Evolutionary conservation across 306 rosid species (phyloP).

Genomic region (Hylodesmum podocarpum): DNA sequence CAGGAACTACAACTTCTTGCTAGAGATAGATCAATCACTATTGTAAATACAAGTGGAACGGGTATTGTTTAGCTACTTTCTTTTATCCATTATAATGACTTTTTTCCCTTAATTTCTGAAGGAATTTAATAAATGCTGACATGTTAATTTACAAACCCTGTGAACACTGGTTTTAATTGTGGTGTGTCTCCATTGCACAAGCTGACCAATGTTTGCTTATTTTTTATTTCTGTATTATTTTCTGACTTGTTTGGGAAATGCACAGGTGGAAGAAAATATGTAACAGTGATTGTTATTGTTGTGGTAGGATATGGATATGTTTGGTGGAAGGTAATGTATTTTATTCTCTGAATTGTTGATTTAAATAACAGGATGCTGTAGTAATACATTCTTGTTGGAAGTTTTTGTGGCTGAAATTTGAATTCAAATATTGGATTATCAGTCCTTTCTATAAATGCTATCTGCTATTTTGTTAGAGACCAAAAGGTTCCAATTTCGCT

Average conservation of each 20-base stretch:
- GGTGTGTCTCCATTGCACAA: background rate
- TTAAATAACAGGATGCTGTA: conserved; percentile 21
- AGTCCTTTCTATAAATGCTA: background rate
- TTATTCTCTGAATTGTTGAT: conserved; percentile 15
- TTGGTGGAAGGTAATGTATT: conserved; percentile 88
- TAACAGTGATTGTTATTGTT: conserved; percentile 60
- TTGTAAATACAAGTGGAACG: conserved; percentile 63
- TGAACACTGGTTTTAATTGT: conserved; percentile 7
- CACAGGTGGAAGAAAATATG: conserved; percentile 67
- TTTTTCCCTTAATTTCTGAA: background rate
- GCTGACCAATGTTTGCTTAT: background rate
- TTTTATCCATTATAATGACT: background rate
- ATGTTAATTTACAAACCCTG: conserved; percentile 14
- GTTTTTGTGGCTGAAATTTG: conserved; percentile 7
- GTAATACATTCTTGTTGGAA: background rate
- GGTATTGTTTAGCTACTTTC: conserved; percentile 47
- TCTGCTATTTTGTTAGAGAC: no score
- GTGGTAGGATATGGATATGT: conserved; percentile 78
- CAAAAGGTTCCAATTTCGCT: no score
- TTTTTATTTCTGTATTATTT: conserved; percentile 16
- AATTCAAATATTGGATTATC: background rate
- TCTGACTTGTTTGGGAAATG: conserved; percentile 35
- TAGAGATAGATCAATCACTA: conserved; percentile 56
- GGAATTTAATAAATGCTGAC: background rate
- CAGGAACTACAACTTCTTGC: conserved; percentile 60